Conservation (phyloP, 179 eudicot genomes). For the Spergularia azorica region DNA sequence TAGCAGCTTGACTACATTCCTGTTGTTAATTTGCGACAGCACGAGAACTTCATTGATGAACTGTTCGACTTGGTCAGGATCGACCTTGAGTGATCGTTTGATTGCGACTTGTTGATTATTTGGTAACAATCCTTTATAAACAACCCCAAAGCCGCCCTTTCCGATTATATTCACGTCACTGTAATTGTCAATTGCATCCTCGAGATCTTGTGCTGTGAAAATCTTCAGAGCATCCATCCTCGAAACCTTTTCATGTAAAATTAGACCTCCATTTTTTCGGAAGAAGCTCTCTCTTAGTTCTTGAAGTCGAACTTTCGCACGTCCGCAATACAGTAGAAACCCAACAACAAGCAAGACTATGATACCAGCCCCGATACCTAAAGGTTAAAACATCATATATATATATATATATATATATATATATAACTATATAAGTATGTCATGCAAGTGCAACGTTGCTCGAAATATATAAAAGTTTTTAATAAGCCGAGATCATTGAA, state of each 20-base stretch:
- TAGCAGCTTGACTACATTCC: slow-evolving; percentile 24
- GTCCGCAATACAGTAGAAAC: background rate
- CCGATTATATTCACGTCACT: slow-evolving; percentile 27
- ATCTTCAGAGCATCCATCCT: slow-evolving; percentile 6
- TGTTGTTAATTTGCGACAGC: slow-evolving; percentile 25
- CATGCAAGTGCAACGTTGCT: background rate
- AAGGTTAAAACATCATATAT: background rate
- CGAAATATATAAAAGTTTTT: no score
- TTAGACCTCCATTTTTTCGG: slow-evolving; percentile 34
- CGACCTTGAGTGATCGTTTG: slow-evolving; percentile 24
- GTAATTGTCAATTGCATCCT: slow-evolving; percentile 25
- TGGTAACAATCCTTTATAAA: slow-evolving; percentile 27
- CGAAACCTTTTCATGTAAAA: slow-evolving; percentile 21
- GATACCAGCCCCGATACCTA: slow-evolving; percentile 17
- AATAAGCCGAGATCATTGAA: no score
- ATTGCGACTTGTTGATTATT: slow-evolving; percentile 23
- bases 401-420: background rate
- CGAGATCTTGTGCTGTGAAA: slow-evolving; percentile 17
- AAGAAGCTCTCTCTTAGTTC: slow-evolving; percentile 24
- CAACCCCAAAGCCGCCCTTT: slow-evolving; percentile 35
- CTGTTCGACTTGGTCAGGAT: slow-evolving; percentile 24
- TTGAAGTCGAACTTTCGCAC: background rate
- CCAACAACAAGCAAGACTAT: background rate
- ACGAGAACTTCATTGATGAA: slow-evolving; percentile 29
- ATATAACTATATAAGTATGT: background rate